These are phyloP conservation scores for Coniochaeta sp. DNA, from an alignment of 2,329 filamentous ascomycete species.

Conservation along the genomic window DNA sequence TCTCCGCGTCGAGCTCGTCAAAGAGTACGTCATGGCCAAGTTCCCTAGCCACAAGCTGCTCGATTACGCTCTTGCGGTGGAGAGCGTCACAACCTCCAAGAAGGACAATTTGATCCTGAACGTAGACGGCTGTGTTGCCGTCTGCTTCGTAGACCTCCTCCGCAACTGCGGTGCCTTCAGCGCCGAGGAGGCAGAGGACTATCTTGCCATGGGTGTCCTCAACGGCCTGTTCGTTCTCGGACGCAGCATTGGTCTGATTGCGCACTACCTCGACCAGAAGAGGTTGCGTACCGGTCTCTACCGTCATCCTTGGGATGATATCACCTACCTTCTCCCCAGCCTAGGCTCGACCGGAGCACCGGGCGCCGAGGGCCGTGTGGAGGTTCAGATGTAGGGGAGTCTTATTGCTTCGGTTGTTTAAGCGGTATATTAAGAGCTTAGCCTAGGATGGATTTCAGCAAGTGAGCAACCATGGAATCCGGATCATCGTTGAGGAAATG, in stretches of 20 bases:
- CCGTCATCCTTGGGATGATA: constrained; percentile 98
- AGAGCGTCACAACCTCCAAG: constrained; percentile 98
- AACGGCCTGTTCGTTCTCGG: constrained; percentile 99
- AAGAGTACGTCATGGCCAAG: constrained; percentile 96
- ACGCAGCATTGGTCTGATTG: constrained; percentile 96
- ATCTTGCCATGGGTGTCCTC: constrained; percentile 97
- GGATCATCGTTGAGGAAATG: not conserved
- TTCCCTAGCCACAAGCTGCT: constrained; percentile 98
- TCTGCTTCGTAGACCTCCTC: constrained; percentile 97
- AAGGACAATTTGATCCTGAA: constrained; percentile 99
- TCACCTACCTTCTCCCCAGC: constrained; percentile 86
- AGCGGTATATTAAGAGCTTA: not conserved
- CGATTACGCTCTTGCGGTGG: constrained; percentile 95
- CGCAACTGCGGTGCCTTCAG: constrained; percentile 98
- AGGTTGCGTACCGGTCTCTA: constrained; percentile 95
- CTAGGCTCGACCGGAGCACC: constrained; percentile 62
- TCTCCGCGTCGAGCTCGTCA: constrained; percentile 98
- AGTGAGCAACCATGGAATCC: not conserved
- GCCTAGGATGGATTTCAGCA: not conserved
- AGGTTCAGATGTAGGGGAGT: constrained; percentile 63
- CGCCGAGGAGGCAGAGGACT: constrained; percentile 93
- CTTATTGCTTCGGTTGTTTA: not conserved
- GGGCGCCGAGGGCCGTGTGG: constrained; percentile 78
- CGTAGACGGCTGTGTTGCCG: constrained; percentile 95
- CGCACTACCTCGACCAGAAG: constrained; percentile 99